phyloP scores from a whole-genome alignment of 2,329 filamentous ascomycete genomes.

The Leptographium wingfieldii region DNA sequence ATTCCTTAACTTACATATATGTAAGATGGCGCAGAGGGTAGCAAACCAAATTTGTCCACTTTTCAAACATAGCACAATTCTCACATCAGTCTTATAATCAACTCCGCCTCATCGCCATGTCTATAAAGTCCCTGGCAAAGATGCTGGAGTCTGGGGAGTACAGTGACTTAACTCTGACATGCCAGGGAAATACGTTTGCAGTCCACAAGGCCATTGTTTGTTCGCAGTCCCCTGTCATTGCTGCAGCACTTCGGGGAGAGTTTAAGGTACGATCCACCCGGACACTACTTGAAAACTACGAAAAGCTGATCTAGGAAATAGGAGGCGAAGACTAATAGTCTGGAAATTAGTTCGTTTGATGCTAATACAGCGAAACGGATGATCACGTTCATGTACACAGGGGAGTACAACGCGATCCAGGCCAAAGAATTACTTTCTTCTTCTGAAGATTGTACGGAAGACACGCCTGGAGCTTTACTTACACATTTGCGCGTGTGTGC shows the following conservation, averaged over 20 bases:
- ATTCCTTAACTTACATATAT: no score
- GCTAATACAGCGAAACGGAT: background rate
- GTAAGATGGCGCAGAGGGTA: no score
- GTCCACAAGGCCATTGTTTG: background rate
- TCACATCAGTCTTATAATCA: background rate
- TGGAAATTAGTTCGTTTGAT: background rate
- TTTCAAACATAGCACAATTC: no score
- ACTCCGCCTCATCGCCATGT: background rate
- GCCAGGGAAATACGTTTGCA: background rate
- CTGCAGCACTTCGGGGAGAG: background rate
- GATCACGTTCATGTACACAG: background rate
- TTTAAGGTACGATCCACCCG: background rate
- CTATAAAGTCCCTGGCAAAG: background rate
- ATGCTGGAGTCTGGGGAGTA: background rate
- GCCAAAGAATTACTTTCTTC: background rate
- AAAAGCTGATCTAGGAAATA: background rate
- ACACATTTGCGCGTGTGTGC: background rate
- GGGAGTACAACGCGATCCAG: background rate
- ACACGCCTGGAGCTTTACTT: background rate
- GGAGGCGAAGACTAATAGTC: background rate
- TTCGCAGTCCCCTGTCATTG: background rate
- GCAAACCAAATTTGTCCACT: no score
- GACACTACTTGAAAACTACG: background rate
- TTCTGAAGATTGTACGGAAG: background rate
- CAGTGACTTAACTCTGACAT: background rate